Percentiles rank a stretch among this genome's conserved stretches.
These are phyloP conservation scores for Lachnellula willkommii DNA, from an alignment of 2,329 filamentous ascomycete genomes.

Conservation along the genomic window DNA sequence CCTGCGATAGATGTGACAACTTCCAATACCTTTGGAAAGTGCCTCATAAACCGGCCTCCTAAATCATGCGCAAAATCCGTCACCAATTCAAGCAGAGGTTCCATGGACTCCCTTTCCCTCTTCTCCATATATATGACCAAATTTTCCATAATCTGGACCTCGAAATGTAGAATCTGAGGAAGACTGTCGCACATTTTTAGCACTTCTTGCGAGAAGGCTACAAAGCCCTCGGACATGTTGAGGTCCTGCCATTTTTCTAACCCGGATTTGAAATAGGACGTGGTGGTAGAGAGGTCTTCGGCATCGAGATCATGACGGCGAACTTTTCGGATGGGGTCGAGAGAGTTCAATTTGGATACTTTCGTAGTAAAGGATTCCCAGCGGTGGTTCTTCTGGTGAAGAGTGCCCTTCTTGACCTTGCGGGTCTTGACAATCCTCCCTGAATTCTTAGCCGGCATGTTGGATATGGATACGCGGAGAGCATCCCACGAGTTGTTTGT, in stretches of 20 bases:
- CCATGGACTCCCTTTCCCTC: constrained; percentile 73
- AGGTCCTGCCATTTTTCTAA: constrained; percentile 87
- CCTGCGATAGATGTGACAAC: constrained; percentile 74
- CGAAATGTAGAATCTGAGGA: constrained; percentile 85
- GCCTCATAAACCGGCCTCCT: constrained; percentile 78
- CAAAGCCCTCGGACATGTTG: constrained; percentile 80
- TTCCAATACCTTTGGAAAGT: constrained; percentile 71
- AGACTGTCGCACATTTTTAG: constrained; percentile 80
- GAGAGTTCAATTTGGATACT: constrained; percentile 78
- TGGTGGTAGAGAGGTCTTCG: constrained; percentile 67
- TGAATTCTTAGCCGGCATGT: constrained; percentile 57
- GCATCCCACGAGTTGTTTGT: background rate
- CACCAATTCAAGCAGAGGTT: constrained; percentile 81
- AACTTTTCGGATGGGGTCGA: constrained; percentile 88
- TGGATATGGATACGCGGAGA: constrained; percentile 34
- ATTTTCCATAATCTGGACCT: constrained; percentile 74
- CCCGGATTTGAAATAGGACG: constrained; percentile 81
- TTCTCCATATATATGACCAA: constrained; percentile 71
- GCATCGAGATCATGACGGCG: constrained; percentile 78
- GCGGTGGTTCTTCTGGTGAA: constrained; percentile 75
- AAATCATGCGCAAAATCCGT: constrained; percentile 94
- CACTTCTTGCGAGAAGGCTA: constrained; percentile 68
- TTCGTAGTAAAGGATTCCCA: constrained; percentile 90
- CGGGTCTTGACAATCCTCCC: constrained; percentile 64
- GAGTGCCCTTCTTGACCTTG: constrained; percentile 65